Base-by-base conservation (phyloP, 495 filamentous ascomycete genomes). In the Aspergillus sclerotiicarbonarius region DNA sequence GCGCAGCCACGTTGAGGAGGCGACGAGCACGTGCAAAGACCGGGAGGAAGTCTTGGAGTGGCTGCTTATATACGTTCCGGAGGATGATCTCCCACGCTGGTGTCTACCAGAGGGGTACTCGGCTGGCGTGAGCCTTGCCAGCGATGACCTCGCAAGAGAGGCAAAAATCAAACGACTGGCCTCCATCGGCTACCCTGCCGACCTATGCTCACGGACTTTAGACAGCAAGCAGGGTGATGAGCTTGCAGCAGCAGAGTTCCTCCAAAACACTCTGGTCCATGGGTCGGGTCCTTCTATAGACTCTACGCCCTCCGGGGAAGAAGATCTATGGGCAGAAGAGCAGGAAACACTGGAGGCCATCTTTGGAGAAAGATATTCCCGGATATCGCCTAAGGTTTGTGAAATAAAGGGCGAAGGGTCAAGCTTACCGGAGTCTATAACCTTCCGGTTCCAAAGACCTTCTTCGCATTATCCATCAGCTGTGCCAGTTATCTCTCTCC, bases 41-140 rank as follows among this genome's bases (percentile, higher is more conserved):
- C 81, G 86, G n/a, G 92, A 98, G 68, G 95, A 98, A 70, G 84
- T 90, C 12, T 76, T 98, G 8, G 87, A 89, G 61, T 98, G 94
- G 94, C 83, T 98, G 18, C 79, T 98, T 19, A 89, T 98, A 31
- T 92, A 98, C 71, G 90, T 98, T 18, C 95, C 94, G 3, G 94
- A 98, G 70, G 95, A 98, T 69, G 94, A 98, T 69, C 73, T 97
- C 2, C 94, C 94, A 0, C 70, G 80, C 16, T 96, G 92, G 90
- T 88, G 89, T 68, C 76, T 98, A 21, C 95, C 95, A 4, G 93
- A 94, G 71, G 85, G 83, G 43, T 98, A 98, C 65, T 83, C 85
- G 1, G 92, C 91, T 9, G 94, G 94, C 15, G 84, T 98, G 49
- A 90, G 85, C 46, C 85, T 98, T 57, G 91, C 85, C 1, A 86